Base-by-base conservation (phyloP, 177 flowering plant species). In the Vitis hybrid region DNA sequence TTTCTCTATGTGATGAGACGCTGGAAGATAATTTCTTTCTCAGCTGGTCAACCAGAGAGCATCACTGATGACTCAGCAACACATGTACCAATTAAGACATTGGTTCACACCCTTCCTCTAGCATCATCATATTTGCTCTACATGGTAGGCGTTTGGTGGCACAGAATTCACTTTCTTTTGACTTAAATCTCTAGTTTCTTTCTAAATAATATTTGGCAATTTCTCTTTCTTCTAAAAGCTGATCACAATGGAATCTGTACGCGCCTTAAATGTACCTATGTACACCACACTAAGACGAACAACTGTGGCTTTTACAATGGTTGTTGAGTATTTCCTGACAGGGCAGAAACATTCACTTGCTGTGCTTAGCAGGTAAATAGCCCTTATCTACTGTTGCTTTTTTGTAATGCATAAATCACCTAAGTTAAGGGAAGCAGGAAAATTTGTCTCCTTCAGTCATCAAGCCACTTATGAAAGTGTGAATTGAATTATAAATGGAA, bases 281-380 rank as follows among this genome's bases (percentile, higher is more conserved):
- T 94, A 94, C 80, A 92, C 98, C 59, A 86, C 97, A 24, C 87
- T 94, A n/a, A 82, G 98, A 72, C 78, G 97, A 74, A 94, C 98
- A 11, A 89, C 98, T 35, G 94, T 93, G 60, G 97, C 84, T 46
- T 86, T 94, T 77, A 89, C 97, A 46, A 88, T 94, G 95, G 67
- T 85, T 54, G 78, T 87, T 16, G 97, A 92, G 87, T 90, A 82
- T 75, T 74, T 90, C 59, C 69, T 90, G 75, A 72, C 81, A 6
- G 85, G 89, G 30, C 90, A 87, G 81, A 88, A 79, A 62, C 82
- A 93, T 79, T 79, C 93, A 21, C 70, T 56, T 68, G 70, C 76
- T 62, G 79, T 93, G 67, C 60, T 91, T 71, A 77, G 84, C 80
- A 89, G 97, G 96, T 92, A 84, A 9, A 27, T 27, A 19, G 64